These are phyloP conservation scores for Verticillium nubilum DNA, from an alignment of 2,329 filamentous ascomycete species.

Conservation along the genomic window DNA sequence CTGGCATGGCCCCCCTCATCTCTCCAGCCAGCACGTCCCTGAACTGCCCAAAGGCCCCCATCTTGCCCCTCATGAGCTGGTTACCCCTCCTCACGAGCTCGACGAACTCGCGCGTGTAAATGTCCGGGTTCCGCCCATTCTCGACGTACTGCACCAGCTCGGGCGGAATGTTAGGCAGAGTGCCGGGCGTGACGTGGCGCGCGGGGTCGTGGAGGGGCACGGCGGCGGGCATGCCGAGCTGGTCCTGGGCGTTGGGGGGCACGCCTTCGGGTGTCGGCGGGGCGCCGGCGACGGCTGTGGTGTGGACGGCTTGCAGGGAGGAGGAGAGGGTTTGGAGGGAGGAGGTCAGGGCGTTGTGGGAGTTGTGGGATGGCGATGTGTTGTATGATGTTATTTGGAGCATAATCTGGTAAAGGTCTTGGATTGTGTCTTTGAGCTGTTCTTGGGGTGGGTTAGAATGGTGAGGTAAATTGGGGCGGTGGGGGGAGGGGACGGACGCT, in stretches of 20 bases:
- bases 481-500: constrained; percentile 23
- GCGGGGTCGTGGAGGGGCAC: constrained; percentile 1
- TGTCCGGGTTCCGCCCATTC: constrained; percentile 66
- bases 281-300: constrained; percentile 28
- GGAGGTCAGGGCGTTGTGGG: constrained; percentile 3
- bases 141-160: constrained; percentile 66
- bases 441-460: constrained; percentile 29
- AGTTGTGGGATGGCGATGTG: constrained; percentile 19
- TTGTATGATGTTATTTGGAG: constrained; percentile 60
- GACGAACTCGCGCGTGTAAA: constrained; percentile 69
- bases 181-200: constrained; percentile 8
- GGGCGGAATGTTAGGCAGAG: constrained; percentile 50
- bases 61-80: constrained; percentile 62
- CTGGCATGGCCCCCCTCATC: constrained; percentile 53
- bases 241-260: constrained; percentile 26
- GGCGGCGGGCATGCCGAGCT: constrained; percentile 43
- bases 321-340: constrained; percentile 32
- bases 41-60: constrained; percentile 54
- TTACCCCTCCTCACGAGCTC: constrained; percentile 62
- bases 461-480: no score
- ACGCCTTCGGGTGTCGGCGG: constrained; percentile 6
- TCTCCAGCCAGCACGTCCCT: constrained; percentile 57
- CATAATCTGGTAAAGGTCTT: constrained; percentile 59
- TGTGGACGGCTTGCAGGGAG: constrained; percentile 32
- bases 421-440: constrained; percentile 56